Percentiles rank a stretch among this genome's conserved stretches.
phyloP scores from a whole-genome alignment of 345 rosid genomes.

The Boechera retrofracta region DNA sequence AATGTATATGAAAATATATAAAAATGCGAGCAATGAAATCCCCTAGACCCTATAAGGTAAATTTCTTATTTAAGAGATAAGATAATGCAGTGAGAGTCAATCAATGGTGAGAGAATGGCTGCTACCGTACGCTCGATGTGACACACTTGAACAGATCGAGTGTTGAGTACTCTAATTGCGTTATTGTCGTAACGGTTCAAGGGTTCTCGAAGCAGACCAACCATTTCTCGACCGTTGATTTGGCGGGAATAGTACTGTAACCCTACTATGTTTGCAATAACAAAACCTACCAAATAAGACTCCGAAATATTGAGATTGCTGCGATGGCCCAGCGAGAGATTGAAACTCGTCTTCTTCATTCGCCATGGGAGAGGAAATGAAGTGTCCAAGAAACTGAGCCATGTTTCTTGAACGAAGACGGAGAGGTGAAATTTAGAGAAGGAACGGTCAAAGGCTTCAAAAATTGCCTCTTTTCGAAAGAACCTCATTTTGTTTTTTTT shows the following conservation, averaged over 20 bases:
- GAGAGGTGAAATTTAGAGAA: not conserved
- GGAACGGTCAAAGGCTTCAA: constrained; percentile 1
- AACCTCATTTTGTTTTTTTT: too few relatives aligned
- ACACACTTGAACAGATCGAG: constrained; percentile 69
- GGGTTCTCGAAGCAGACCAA: constrained; percentile 81
- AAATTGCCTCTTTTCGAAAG: not conserved
- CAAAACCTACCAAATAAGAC: constrained; percentile 64
- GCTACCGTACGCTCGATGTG: constrained; percentile 78
- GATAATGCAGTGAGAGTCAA: constrained; percentile 46
- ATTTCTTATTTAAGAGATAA: not conserved
- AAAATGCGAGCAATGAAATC: not conserved
- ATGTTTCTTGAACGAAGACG: too few relatives aligned
- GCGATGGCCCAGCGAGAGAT: not conserved
- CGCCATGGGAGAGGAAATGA: constrained; percentile 34
- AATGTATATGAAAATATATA: not conserved
- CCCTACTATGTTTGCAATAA: constrained; percentile 77
- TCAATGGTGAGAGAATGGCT: constrained; percentile 69
- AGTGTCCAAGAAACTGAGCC: not conserved
- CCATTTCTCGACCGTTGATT: constrained; percentile 78
- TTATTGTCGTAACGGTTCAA: constrained; percentile 60
- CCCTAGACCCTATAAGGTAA: not conserved
- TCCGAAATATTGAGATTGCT: constrained; percentile 47
- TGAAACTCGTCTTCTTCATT: constrained; percentile 25
- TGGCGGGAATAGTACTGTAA: constrained; percentile 63
- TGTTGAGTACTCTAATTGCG: constrained; percentile 77